Evolutionary conservation across 2,329 filamentous ascomycete species (phyloP).

Genomic region (Colletotrichum acutatum): DNA sequence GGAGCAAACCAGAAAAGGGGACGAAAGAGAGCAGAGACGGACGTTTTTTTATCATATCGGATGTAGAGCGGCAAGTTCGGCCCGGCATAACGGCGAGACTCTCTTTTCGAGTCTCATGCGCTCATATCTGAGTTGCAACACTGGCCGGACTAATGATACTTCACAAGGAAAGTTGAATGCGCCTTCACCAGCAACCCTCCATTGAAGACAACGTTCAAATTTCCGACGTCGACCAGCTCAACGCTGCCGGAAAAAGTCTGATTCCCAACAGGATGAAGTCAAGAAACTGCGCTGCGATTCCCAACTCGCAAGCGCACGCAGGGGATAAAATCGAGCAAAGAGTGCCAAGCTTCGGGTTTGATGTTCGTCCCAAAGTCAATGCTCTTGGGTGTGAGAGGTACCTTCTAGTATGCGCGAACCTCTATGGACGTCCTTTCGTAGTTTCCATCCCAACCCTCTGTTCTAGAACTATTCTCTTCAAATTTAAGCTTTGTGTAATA

Average conservation of each 20-base stretch:
- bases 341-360: slow-evolving; percentile 17
- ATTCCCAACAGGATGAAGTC: neutral
- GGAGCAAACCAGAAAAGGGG: too few species aligned
- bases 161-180: neutral
- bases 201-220: neutral
- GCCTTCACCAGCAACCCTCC: neutral
- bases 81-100: neutral
- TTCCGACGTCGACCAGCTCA: neutral
- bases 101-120: too few species aligned
- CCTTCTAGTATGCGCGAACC: neutral
- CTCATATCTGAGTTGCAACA: neutral
- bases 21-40: too few species aligned
- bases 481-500: neutral
- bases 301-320: neutral
- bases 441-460: too few species aligned
- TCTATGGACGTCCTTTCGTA: neutral
- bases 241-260: neutral
- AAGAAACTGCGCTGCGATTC: neutral
- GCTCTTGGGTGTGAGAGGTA: too few species aligned
- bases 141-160: neutral
- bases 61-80: neutral
- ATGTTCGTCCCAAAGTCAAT: slow-evolving; percentile 27
- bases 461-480: too few species aligned
- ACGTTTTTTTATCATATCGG: too few species aligned
- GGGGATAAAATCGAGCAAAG: neutral